Base-by-base conservation (phyloP, 495 filamentous ascomycete genomes). In the Penicillium samsonianum region DNA sequence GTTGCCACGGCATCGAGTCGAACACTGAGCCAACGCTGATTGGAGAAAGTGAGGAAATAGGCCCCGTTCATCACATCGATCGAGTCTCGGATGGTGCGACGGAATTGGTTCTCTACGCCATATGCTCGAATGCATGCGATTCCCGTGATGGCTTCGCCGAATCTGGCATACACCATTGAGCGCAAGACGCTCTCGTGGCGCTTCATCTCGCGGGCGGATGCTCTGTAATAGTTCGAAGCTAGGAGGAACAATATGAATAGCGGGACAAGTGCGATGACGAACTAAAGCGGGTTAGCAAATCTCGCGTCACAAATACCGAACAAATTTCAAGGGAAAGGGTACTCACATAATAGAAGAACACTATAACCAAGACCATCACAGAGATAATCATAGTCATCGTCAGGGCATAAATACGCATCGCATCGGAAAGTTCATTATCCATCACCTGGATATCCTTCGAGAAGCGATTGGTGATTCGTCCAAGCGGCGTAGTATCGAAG, bases 381-480 rank as follows among this genome's bases (percentile, higher is more conserved):
- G 90, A 87, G 11, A 82, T 75, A 56, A 90, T 87, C 80, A 88
- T 90, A 4, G 84, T 84, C 59, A 95, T 73, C 7, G 90, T 96
- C 60, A 97, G 75, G 53, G 92, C 85, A 74, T 94, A 98, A 83
- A 96, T 95, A 57, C 94, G 83, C 78, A 98, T 91, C 8, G 90
- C 86, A 66, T 97, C 94, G 0, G 88, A 87, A 9, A 97, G 78
- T 42, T 84, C 91, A 69, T 96, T 97, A 70, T 98, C 94, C 91
- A 98, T 95, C 31, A 89, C 87, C 64, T 96, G 89, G 44, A 97
- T 87, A 70, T 98, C 94, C 64, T 92, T 91, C 4, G 92, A 93
- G 74, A 98, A 98, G 20, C 94, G 89, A 67, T 98, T 98, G 9
- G 91, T 94, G 67, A 98, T 96, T 23, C 94, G 87, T n/a, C 94